Evolutionary conservation across 2,329 filamentous ascomycete species (phyloP).

Genomic region (Talaromyces islandicus): DNA sequence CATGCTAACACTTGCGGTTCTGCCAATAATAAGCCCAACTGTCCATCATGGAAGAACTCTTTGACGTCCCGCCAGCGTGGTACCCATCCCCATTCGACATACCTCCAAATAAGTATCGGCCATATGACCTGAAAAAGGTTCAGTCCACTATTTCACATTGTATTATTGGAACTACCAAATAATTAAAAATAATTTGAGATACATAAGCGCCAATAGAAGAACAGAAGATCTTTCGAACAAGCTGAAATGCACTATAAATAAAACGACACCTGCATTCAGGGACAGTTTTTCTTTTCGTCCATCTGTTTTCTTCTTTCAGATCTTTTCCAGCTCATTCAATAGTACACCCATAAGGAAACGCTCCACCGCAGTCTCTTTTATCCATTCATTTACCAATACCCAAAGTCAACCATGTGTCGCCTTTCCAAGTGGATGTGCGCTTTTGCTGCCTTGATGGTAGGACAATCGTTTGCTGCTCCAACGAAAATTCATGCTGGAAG

Average conservation of each 20-base stretch:
- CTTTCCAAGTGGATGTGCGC: constrained; percentile 1
- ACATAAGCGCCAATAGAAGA: background rate
- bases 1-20: background rate
- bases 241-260: background rate
- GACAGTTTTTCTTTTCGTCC: background rate
- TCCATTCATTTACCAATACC: background rate
- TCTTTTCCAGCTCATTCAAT: background rate
- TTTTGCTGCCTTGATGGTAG: constrained; percentile 4
- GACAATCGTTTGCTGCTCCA: constrained; percentile 5
- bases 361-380: background rate
- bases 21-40: background rate
- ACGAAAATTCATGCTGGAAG: constrained; percentile 5
- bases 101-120: background rate
- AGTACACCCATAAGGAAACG: background rate
- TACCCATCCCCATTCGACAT: background rate
- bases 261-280: background rate
- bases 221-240: background rate
- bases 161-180: background rate
- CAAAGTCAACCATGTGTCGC: constrained; percentile 1
- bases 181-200: background rate
- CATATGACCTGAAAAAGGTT: background rate
- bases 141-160: background rate
- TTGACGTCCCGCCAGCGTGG: background rate
- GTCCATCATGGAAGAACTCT: background rate
- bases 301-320: background rate